Base-by-base conservation (phyloP, 2,329 filamentous ascomycete species). In the Gaeumannomyces sp. region DNA sequence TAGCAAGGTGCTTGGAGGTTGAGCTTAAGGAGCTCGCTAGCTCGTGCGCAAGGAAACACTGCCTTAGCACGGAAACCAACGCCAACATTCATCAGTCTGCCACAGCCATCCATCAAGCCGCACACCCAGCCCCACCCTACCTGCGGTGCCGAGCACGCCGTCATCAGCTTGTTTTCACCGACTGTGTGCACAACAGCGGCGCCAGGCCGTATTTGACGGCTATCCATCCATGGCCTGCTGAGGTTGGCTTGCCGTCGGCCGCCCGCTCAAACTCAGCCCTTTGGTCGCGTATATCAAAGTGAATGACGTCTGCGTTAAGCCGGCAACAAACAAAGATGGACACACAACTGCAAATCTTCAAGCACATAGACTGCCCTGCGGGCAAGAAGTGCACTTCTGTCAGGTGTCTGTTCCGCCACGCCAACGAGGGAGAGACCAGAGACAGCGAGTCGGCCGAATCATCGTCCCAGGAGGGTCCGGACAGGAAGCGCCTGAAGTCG, bases 321-420 rank as follows among this genome's bases (percentile, higher is more conserved):
- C 22, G 45, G 22, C 45, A n/a, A 53, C 11, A 22, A 25, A n/a
- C 53, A 28, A 59, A 19, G 16, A 64, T 64, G 62, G 62, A 64
- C 45, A 31, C 57, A 19, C 56, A 57, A 2, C 27, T 64, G 35
- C 33, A 64, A 27, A 64, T 71, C 4, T 63, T 71, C 59, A 70
- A 69, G 62, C 70, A 71, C 62, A 71, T 71, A 16, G 65, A 69
- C 25, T 71, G 70, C 27, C 70, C 70, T 25, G 66, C 65, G 2
- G 70, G 69, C 27, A 66, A 67, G 28, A 65, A 64, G 10, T 71
- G 70, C 65, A 69, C 68, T 3, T 25, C 66, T 3, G 61, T 66
- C 16, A 67, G 65, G n/a, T 71, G 70, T 29, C 65, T 71, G n/a
- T 71, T 71, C 58, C 61, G 67, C 8, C 70, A 71, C 59, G 61